Percentiles rank a stretch among this genome's conserved stretches.
Evolutionary conservation across 805 yeast genomes (phyloP).

Genomic region (Sungouiella thailandica): DNA sequence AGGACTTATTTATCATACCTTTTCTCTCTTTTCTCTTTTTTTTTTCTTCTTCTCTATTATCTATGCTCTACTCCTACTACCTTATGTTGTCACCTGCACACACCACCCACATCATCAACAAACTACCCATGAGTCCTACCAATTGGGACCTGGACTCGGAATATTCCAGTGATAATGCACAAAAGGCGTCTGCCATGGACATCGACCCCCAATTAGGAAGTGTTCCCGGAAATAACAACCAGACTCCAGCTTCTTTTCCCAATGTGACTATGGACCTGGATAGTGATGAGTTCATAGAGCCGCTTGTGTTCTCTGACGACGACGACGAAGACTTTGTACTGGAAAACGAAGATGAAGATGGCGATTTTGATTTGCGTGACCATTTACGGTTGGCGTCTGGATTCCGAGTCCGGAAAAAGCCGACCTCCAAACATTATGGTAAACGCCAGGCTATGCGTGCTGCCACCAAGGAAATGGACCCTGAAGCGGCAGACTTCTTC

Average conservation of each 20-base stretch:
- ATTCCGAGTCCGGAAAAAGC: conserved; percentile 43
- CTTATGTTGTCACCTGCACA: no score
- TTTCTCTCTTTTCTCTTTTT: no score
- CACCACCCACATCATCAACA: no score
- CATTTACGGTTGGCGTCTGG: conserved; percentile 66
- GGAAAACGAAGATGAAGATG: conserved; percentile 33
- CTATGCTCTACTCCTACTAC: no score
- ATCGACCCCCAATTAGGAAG: conserved; percentile 1
- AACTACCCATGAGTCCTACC: no score
- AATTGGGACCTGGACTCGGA: conserved; percentile 9
- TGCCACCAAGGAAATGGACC: conserved; percentile 50
- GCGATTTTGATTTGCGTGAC: conserved; percentile 49
- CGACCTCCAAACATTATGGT: conserved; percentile 31
- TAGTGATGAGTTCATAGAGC: background rate
- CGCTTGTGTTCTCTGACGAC: conserved; percentile 2
- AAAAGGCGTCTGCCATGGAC: background rate
- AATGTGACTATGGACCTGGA: background rate
- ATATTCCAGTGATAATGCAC: background rate
- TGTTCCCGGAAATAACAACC: no score
- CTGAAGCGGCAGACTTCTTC: conserved; percentile 62
- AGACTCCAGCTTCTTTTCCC: no score
- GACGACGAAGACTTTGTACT: conserved; percentile 18
- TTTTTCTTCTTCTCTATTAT: no score
- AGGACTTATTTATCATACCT: no score
- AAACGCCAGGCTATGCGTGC: conserved; percentile 31